Base-by-base conservation (phyloP, 805 yeast genomes). In the Starmerella khaoyaiensis region DNA sequence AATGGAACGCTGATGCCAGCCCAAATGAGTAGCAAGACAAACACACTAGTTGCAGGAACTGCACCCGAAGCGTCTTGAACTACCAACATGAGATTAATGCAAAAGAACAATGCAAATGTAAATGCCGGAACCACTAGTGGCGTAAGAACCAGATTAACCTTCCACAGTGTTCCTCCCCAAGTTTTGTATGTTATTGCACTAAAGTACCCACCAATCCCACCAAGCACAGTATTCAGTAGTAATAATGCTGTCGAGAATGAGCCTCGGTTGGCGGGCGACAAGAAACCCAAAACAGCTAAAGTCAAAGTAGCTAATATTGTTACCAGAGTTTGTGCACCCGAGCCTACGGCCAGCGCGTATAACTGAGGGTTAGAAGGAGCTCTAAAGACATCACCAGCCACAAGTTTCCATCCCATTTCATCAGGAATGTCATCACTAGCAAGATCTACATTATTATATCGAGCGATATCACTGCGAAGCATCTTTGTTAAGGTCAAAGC, bases 321-420 rank as follows among this genome's bases (percentile, higher is more conserved):
- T 51, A 78, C 64, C 46, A 84, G 70, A 22, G 87, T 58, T 60
- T 90, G 98, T 21, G 69, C 59, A 42, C 98, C 98, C 36, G 90
- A 75, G 31, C 98, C 98, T 33, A 84, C 71, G 17, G 86, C 59
- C 7, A 84, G 74, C 2, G 95, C 79, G 42, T 84, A 67, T 5
- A 80, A 41, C 70, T 84, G 68, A 38, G 79, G 67, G 47, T 70
- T 63, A 35, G 65, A 56, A 29, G 97, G 97, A 7, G 86, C 62
- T 58, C 97, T 72, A 64, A 87, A 87, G 21, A 87, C 84, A 57
- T 87, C 97, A 44, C 96, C 97, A 52, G 86, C 93, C 27, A 84
- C 77, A 46, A 90, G 68, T 57, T 90, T 90, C 98, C 98, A 90
- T 27, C 98, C 98, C 54, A 84, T 71, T 57, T 90, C 97, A 53